Percentiles rank a stretch among this genome's conserved stretches.
Conservation (phyloP, 257 asterid genomes). For the Coffea canephora region DNA sequence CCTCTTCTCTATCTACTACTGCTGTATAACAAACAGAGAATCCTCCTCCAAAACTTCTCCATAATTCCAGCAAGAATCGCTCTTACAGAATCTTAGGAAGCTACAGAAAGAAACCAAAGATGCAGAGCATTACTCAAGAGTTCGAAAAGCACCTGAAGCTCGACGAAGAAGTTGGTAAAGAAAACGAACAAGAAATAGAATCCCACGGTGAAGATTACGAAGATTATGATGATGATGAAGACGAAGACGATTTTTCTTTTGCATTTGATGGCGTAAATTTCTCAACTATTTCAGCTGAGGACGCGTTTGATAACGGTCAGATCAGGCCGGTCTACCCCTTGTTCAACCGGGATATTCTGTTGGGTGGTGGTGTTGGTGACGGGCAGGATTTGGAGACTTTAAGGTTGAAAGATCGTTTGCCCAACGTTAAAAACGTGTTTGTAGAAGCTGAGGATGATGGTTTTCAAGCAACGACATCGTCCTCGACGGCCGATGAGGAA, state of each 20-base stretch:
- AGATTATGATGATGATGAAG: conserved; percentile 15
- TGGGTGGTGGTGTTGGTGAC: conserved; percentile 23
- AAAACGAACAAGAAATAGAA: conserved; percentile 11
- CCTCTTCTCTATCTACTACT: not conserved
- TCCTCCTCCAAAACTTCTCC: not conserved
- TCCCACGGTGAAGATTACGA: conserved; percentile 15
- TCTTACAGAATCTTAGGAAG: too few species aligned
- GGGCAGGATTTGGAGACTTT: conserved; percentile 30
- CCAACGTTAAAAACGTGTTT: conserved; percentile 55
- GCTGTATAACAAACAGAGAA: not conserved
- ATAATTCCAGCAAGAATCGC: not conserved
- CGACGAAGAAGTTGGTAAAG: conserved; percentile 3
- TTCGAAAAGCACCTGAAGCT: conserved; percentile 7
- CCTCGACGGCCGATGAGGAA: conserved; percentile 26
- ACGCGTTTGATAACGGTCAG: conserved; percentile 73
- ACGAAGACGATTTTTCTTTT: conserved; percentile 49
- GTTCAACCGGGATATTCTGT: conserved; percentile 52
- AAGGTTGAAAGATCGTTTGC: conserved; percentile 22
- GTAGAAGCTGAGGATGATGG: conserved; percentile 31
- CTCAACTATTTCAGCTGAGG: conserved; percentile 81
- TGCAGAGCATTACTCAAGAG: conserved; percentile 18
- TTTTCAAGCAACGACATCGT: not conserved
- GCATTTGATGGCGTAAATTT: conserved; percentile 42
- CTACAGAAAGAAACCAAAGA: not conserved
- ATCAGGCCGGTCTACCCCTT: conserved; percentile 69